Base-by-base conservation (phyloP, 2,329 filamentous ascomycete species). In the Nakataea oryzae region DNA sequence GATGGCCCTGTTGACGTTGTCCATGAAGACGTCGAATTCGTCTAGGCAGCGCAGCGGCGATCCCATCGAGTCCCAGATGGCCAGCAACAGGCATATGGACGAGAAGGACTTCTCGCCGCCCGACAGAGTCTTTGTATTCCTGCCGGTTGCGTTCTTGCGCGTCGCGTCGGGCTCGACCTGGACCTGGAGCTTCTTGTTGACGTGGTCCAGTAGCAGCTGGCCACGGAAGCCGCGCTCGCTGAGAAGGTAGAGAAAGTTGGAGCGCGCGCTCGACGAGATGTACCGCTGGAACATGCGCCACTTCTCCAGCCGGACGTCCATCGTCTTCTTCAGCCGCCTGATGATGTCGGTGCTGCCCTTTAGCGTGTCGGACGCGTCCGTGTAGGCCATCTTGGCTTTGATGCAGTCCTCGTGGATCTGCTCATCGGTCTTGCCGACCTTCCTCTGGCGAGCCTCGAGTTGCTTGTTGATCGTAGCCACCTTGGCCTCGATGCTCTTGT, bases 21-120 rank as follows among this genome's bases (percentile, higher is more conserved):
- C 95, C 95, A 99, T 99, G 79, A 97, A 99, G 34, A 99, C 95
- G 72, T 99, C 95, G 71, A 97, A 99, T 75, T 99, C 95, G 74
- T 99, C 95, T 61, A 99, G 80, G 70, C 95, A 99, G 62, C 95
- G 86, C 64, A 99, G 88, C 0, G 93, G 93, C 24, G 92, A 96
- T 13, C 95, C 93, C 88, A 99, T 99, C 32, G 95, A 93, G 72
- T 99, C 95, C 95, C 95, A 99, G 24, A 99, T 88, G 2, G 92
- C 86, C 34, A 99, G 81, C 62, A 99, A 78, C 68, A 99, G 83
- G 75, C 95, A 99, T 64, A 97, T 96, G 4, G 93, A 96, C 3
- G 93, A 96, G 73, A 97, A 99, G 0, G 93, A 97, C 74, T 99
- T 99, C 73, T 99, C 95, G 32, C 95, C 95, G 61, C 95, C 95